Conservation (phyloP, 2,329 filamentous ascomycete genomes). For the Pestalotiopsis sp. region DNA sequence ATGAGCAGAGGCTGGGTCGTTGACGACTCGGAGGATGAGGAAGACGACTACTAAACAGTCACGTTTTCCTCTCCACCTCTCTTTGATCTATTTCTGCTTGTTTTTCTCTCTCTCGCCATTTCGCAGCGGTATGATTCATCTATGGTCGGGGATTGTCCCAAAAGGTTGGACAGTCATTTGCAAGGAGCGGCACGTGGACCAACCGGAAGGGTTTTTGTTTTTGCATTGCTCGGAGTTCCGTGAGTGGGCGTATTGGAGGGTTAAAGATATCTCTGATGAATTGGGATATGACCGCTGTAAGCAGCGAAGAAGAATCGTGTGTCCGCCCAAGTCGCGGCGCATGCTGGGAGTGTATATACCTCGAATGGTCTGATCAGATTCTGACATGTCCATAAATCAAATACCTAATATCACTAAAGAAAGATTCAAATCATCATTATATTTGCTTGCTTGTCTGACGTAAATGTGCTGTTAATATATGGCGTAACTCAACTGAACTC, state of each 20-base stretch:
- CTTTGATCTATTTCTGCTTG: background rate
- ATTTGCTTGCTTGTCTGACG: background rate
- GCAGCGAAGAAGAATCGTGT: background rate
- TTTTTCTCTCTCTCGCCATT: background rate
- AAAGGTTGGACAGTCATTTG: background rate
- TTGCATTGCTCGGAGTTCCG: constrained; percentile 4
- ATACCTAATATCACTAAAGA: background rate
- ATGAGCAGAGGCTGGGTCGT: constrained; percentile 60
- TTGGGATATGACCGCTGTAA: background rate
- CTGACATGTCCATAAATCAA: background rate
- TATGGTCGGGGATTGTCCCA: background rate
- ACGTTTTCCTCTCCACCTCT: background rate
- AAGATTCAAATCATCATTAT: background rate
- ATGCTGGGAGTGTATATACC: background rate
- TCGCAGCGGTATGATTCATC: background rate
- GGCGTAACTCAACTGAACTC: too few species aligned
- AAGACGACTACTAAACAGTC: constrained; percentile 6
- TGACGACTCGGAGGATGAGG: constrained; percentile 31
- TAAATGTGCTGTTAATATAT: too few species aligned
- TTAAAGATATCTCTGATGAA: background rate
- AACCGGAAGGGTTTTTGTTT: background rate
- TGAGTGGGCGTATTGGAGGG: background rate
- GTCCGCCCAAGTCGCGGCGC: background rate
- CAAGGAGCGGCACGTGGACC: background rate
- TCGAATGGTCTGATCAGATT: background rate